phyloP scores from a whole-genome alignment of 495 filamentous ascomycete species.

The Corynascus novoguineensis region DNA sequence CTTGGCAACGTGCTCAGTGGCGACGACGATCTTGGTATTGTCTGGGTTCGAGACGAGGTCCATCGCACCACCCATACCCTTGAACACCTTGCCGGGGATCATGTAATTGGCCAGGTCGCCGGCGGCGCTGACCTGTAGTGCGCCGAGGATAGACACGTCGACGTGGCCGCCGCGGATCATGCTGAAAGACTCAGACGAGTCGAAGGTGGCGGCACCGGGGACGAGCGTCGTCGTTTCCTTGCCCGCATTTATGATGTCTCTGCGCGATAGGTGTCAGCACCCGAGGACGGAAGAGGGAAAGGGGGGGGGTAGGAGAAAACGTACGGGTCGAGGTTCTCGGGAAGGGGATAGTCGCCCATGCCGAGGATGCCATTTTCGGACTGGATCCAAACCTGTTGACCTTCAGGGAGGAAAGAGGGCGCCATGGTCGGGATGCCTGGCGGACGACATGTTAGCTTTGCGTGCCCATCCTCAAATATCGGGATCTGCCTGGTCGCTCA shows the following conservation, averaged over 20 bases:
- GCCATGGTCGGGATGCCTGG: slow-evolving; percentile 57
- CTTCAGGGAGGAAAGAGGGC: slow-evolving; percentile 47
- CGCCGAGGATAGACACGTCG: slow-evolving; percentile 55
- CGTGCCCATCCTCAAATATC: too few species aligned
- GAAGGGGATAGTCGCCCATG: slow-evolving; percentile 56
- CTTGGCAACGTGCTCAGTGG: slow-evolving; percentile 59
- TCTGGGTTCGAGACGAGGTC: slow-evolving; percentile 57
- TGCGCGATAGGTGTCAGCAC: slow-evolving; percentile 1
- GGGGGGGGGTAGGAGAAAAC: not conserved
- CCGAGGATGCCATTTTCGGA: slow-evolving; percentile 59
- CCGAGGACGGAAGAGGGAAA: too few species aligned
- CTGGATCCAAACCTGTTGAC: slow-evolving; percentile 52
- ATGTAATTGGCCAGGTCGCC: slow-evolving; percentile 61
- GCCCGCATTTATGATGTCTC: slow-evolving; percentile 56
- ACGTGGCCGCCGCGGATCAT: slow-evolving; percentile 60
- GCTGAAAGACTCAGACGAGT: slow-evolving; percentile 54
- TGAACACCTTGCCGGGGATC: slow-evolving; percentile 58
- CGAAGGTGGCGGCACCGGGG: slow-evolving; percentile 52
- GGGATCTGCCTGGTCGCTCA: slow-evolving; percentile 14
- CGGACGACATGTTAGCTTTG: too few species aligned
- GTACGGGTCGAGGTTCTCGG: slow-evolving; percentile 48
- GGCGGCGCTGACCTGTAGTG: slow-evolving; percentile 53
- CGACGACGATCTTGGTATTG: slow-evolving; percentile 55
- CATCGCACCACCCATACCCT: slow-evolving; percentile 62
- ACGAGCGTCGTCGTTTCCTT: slow-evolving; percentile 58